Percentiles rank a stretch among this genome's conserved stretches.
phyloP scores from a whole-genome alignment of 2,329 filamentous ascomycete species.

The Aspergillus texensis region DNA sequence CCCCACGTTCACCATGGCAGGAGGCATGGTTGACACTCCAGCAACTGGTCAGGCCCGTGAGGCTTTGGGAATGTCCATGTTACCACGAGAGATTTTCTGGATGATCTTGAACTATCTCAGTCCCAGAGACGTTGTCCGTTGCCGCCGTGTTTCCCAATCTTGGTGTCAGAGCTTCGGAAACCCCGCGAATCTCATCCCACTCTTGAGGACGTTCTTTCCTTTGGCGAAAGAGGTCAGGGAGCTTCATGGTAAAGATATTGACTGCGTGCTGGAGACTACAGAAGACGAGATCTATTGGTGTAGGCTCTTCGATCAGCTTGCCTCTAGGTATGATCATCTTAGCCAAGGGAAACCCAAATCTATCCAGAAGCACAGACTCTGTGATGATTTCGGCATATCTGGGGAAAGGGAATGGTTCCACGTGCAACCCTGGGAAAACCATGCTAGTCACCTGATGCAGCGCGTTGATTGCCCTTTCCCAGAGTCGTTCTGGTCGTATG shows the following conservation, averaged over 20 bases:
- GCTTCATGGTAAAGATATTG: conserved; percentile 15
- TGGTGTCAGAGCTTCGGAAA: conserved; percentile 57
- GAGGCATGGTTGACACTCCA: background rate
- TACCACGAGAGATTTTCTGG: conserved; percentile 64
- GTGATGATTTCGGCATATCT: conserved; percentile 37
- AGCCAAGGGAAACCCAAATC: conserved; percentile 50
- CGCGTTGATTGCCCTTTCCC: conserved; percentile 39
- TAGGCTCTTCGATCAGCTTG: conserved; percentile 52
- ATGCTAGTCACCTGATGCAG: conserved; percentile 38
- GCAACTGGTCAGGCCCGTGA: background rate
- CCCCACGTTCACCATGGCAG: background rate
- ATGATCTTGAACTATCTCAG: conserved; percentile 55
- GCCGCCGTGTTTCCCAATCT: conserved; percentile 55
- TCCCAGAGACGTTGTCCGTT: conserved; percentile 54
- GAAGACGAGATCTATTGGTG: conserved; percentile 19
- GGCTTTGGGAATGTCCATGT: conserved; percentile 29
- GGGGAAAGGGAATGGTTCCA: conserved; percentile 43
- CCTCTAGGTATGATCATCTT: conserved; percentile 59
- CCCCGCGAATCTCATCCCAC: conserved; percentile 48
- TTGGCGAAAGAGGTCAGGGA: conserved; percentile 56
- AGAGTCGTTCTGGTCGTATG: conserved; percentile 57
- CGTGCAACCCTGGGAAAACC: conserved; percentile 46
- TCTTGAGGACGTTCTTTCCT: conserved; percentile 58
- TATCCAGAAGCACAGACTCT: conserved; percentile 50
- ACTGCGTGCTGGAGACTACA: background rate